Evolutionary conservation across 192 early-diverging fungal genomes (phyloP), one percentile per base, ranked within the genome.

Genomic region (Coemansia sp.): DNA sequence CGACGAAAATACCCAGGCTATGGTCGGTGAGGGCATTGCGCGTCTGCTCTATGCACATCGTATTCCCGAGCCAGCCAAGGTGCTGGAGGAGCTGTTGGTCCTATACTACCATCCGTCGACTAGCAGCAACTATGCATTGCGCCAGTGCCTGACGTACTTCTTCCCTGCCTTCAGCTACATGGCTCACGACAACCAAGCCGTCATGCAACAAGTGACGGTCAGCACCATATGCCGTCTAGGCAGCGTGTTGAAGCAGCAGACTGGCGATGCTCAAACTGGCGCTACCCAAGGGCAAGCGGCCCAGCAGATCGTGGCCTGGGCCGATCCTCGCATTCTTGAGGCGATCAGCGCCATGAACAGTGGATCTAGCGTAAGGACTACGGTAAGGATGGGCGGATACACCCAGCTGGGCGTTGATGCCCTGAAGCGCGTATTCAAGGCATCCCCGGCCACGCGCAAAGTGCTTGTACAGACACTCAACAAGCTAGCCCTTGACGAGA

Each of bases 61-160:
- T 11, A 66, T 89, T 6, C 66, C 73, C 38, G 77, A 87, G 35
- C 80, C 82, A 1, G 72, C 74, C n/a, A 50, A 39, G 13, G 70
- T 80, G 17, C 75, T 97, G 53, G 86, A 91, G 43, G 81, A 88
- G 69, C 70, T 97, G 73, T 78, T 95, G n/a, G 76, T 93, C 0
- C 73, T 94, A 17, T 97, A 95, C 78, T 95, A 91, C 76, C 89
- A 94, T 74, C 91, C 91, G 17, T 67, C 77, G 2, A 94, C 91
- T 7, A 77, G 68, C 11, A 67, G 58, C 37, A 95, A 94, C 68
- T 77, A 89, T 53, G 85, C 88, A 13, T 77, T 94, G 61, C 84
- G 91, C 1, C 94, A 95, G 71, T 97, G 94, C 67, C 84, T 97
- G n/a, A 87, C 85, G 23, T 97, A 95, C 72, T 97, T 97, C 62